Percentiles rank a stretch among this genome's conserved stretches.
Conservation (phyloP, 1,284 basidiomycete species). For the Malassezia psittaci region DNA sequence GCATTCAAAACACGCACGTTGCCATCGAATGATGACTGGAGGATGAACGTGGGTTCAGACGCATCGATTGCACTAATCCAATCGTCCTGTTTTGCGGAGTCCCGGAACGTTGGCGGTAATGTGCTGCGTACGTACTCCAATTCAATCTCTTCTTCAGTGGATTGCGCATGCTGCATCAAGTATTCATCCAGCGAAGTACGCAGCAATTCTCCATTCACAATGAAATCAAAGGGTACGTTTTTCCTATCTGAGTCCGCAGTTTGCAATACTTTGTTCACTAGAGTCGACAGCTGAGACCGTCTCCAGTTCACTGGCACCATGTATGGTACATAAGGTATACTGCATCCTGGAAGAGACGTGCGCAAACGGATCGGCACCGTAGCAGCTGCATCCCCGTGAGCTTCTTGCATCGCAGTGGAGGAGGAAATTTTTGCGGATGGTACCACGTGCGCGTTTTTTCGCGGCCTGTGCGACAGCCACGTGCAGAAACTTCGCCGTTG, state of each 20-base stretch:
- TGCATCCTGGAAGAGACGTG: slow-evolving; percentile 15
- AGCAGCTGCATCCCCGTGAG: slow-evolving; percentile 1
- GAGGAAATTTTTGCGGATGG: not conserved
- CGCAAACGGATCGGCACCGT: slow-evolving; percentile 18
- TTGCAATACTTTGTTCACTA: slow-evolving; percentile 85
- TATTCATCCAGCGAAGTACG: slow-evolving; percentile 66
- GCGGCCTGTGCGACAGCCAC: slow-evolving; percentile 7
- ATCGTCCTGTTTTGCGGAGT: slow-evolving; percentile 75
- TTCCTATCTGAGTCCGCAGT: slow-evolving; percentile 48
- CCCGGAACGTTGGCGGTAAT: slow-evolving; percentile 73
- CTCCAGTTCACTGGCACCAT: slow-evolving; percentile 85
- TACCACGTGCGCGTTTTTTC: not conserved
- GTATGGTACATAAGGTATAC: slow-evolving; percentile 56
- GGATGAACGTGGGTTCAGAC: slow-evolving; percentile 55
- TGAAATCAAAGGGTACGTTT: slow-evolving; percentile 85
- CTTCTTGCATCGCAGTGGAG: slow-evolving; percentile 3
- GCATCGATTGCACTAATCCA: slow-evolving; percentile 82
- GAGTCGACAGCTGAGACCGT: slow-evolving; percentile 90
- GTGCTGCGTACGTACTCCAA: slow-evolving; percentile 89
- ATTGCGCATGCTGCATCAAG: slow-evolving; percentile 60
- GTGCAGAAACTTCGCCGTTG: slow-evolving; percentile 2
- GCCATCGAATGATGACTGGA: slow-evolving; percentile 48
- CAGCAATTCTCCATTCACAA: slow-evolving; percentile 71
- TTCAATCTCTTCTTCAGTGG: slow-evolving; percentile 73
- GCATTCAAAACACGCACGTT: slow-evolving; percentile 34